Conservation (phyloP, 2,329 filamentous ascomycete genomes). For the Raffaelea deltoideospora region DNA sequence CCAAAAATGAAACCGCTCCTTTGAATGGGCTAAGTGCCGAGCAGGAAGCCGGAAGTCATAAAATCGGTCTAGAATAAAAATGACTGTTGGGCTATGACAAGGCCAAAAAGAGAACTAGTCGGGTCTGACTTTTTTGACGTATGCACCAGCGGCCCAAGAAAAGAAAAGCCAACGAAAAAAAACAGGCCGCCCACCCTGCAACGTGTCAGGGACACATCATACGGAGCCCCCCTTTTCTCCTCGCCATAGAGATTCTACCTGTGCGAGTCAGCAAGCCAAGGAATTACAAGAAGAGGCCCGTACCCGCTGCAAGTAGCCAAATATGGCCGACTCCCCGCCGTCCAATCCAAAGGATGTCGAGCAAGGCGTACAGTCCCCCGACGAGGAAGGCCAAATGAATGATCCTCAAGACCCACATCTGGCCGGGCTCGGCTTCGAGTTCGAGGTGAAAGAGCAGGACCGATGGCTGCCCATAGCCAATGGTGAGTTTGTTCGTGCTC, state of each 20-base stretch:
- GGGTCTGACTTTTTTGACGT: slow-evolving; percentile 26
- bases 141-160: slow-evolving; percentile 29
- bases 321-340: slow-evolving; percentile 81
- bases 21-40: slow-evolving; percentile 24
- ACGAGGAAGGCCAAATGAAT: slow-evolving; percentile 92
- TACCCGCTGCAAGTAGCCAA: slow-evolving; percentile 56
- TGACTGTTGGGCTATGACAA: slow-evolving; percentile 12
- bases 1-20: too few relatives aligned
- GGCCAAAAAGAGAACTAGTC: too few relatives aligned
- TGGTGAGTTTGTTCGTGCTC: slow-evolving; percentile 61
- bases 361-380: slow-evolving; percentile 80
- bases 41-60: slow-evolving; percentile 21
- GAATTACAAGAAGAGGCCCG: slow-evolving; percentile 43
- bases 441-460: slow-evolving; percentile 99
- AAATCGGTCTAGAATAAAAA: slow-evolving; percentile 10
- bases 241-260: slow-evolving; percentile 28
- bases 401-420: slow-evolving; percentile 66
- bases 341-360: slow-evolving; percentile 93
- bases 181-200: slow-evolving; percentile 39
- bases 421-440: slow-evolving; percentile 68
- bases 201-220: slow-evolving; percentile 51
- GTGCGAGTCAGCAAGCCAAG: slow-evolving; percentile 41
- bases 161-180: slow-evolving; percentile 27
- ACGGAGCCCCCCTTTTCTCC: too few relatives aligned
- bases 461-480: slow-evolving; percentile 99